Evolutionary conservation across 345 rosid genomes (phyloP).

Genomic region (Salix suchowensis): DNA sequence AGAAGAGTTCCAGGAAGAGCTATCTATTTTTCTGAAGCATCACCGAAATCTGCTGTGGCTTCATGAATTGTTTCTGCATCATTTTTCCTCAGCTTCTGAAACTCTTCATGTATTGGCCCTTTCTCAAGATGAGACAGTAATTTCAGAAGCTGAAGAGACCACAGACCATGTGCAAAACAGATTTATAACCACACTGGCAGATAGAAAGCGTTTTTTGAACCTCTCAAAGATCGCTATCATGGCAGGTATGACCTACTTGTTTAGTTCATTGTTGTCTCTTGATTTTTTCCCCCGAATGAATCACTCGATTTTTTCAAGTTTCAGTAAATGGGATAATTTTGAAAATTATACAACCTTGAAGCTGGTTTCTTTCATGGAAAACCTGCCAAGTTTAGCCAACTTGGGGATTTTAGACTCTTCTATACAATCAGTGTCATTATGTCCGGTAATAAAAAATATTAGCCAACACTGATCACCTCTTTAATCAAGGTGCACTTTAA

Average conservation of each 20-base stretch:
- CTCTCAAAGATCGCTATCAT: constrained; percentile 82
- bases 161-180: constrained; percentile 22
- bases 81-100: constrained; percentile 78
- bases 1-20: constrained; percentile 85
- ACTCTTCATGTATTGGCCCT: constrained; percentile 78
- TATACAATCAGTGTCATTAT: not conserved
- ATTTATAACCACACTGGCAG: constrained; percentile 44
- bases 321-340: not conserved
- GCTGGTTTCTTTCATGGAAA: not conserved
- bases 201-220: constrained; percentile 70
- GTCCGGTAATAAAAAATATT: not conserved
- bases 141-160: constrained; percentile 42
- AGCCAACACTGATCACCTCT: not conserved
- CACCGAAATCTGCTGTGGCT: constrained; percentile 71
- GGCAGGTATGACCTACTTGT: constrained; percentile 48
- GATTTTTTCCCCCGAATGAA: not conserved
- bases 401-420: not conserved
- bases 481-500: too few relatives aligned
- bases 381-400: not conserved
- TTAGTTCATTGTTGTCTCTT: not conserved
- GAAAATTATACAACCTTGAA: not conserved
- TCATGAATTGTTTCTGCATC: constrained; percentile 83
- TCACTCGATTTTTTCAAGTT: not conserved
- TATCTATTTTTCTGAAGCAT: constrained; percentile 62
- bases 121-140: constrained; percentile 49